These are phyloP conservation scores for Gnomoniopsis smithogilvyi DNA, from an alignment of 2,329 filamentous ascomycete genomes.

Conservation along the genomic window DNA sequence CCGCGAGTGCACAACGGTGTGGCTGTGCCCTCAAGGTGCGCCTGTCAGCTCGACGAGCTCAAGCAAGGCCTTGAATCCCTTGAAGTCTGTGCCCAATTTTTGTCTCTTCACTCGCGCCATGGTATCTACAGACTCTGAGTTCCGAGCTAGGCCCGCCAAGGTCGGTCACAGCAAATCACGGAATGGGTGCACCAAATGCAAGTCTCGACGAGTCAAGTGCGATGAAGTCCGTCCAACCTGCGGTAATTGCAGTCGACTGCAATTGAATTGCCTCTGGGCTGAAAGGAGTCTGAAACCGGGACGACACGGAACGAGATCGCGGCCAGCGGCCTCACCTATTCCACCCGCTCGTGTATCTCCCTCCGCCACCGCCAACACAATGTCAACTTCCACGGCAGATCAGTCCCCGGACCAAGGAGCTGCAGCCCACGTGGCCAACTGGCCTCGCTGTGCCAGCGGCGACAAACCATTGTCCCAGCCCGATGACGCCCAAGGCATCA, in stretches of 20 bases:
- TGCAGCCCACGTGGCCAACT: slow-evolving; percentile 2
- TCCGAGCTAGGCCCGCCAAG: slow-evolving; percentile 20
- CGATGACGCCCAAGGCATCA: slow-evolving; percentile 8
- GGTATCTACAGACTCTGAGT: neutral
- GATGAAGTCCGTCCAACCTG: slow-evolving; percentile 25
- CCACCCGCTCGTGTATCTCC: slow-evolving; percentile 1
- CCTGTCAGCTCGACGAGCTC: too few relatives aligned
- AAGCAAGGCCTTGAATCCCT: too few relatives aligned
- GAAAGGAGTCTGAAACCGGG: neutral
- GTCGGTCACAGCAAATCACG: slow-evolving; percentile 30
- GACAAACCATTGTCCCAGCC: slow-evolving; percentile 9
- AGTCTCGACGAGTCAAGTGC: slow-evolving; percentile 28
- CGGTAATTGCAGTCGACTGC: slow-evolving; percentile 24
- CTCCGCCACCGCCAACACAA: neutral
- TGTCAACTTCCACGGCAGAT: neutral
- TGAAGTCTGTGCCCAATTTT: too few relatives aligned
- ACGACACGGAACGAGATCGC: neutral
- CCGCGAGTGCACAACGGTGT: too few relatives aligned
- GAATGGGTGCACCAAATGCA: slow-evolving; percentile 29
- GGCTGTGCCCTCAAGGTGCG: too few relatives aligned
- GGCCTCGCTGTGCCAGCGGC: slow-evolving; percentile 5
- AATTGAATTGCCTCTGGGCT: slow-evolving; percentile 23
- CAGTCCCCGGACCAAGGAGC: slow-evolving; percentile 1
- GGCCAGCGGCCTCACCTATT: slow-evolving; percentile 3
- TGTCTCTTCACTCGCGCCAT: neutral